A percentile compares a stretch with the other conserved stretches of the same genome.
Evolutionary conservation across 2,329 filamentous ascomycete species (phyloP).

Genomic region (Fusarium buharicum): DNA sequence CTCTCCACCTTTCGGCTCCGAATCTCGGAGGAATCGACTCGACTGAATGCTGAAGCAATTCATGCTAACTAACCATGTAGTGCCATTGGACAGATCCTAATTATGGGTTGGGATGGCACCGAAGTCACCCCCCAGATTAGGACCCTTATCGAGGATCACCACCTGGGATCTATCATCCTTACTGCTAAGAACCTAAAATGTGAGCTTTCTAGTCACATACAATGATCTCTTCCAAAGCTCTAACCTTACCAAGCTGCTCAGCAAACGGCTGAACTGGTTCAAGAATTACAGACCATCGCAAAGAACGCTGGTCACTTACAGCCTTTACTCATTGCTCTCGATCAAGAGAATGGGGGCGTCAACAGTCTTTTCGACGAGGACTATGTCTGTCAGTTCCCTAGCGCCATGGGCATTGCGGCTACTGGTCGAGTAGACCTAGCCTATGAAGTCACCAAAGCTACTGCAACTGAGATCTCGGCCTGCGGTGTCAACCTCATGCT

Average conservation of each 20-base stretch:
- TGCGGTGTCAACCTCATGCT: constrained; percentile 97
- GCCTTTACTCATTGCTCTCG: constrained; percentile 88
- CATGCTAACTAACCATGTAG: constrained; percentile 54
- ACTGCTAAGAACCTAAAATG: constrained; percentile 89
- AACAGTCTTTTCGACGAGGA: constrained; percentile 97
- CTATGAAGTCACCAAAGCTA: constrained; percentile 91
- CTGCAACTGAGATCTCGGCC: constrained; percentile 88
- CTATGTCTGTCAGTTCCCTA: constrained; percentile 95
- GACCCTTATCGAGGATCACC: constrained; percentile 81
- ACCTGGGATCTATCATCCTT: constrained; percentile 87
- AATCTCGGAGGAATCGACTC: constrained; percentile 22
- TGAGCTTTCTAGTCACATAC: constrained; percentile 53
- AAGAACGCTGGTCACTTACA: constrained; percentile 89
- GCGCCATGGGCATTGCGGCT: constrained; percentile 96
- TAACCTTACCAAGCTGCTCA: constrained; percentile 74
- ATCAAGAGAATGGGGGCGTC: constrained; percentile 98
- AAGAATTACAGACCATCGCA: constrained; percentile 92
- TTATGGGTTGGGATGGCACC: constrained; percentile 88
- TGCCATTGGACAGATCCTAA: constrained; percentile 79
- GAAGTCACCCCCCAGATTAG: constrained; percentile 85
- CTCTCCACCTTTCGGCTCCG: constrained; percentile 39
- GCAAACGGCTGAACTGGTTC: constrained; percentile 86
- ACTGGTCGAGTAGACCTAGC: constrained; percentile 86
- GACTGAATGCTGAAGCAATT: constrained; percentile 1
- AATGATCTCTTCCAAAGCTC: constrained; percentile 43